Base-by-base conservation (phyloP, 1,284 basidiomycete species). In the Sanghuangporus baumii region DNA sequence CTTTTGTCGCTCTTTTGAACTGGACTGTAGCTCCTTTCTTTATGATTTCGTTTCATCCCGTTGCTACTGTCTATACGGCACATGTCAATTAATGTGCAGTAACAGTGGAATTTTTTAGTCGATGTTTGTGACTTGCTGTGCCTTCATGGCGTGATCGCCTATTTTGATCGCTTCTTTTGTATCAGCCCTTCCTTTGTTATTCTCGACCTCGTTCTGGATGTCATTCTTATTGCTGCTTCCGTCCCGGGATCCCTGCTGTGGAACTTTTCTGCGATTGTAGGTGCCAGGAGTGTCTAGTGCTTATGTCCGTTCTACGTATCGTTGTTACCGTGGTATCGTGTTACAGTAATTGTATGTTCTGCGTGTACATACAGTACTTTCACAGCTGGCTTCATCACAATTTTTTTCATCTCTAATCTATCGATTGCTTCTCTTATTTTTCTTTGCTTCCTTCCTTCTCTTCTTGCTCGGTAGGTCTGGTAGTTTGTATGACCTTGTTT, bases 21-120 rank as follows among this genome's bases (percentile, higher is more conserved):
- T 57, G 37, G 54, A 62, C 55, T 62, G 55, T 57, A 62, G 43
- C 34, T 36, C 38, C 34, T 38, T 34, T n/a, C 7, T 48, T 36
- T n/a, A 11, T 23, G 3, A n/a, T 46, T 59, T 34, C 31, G 26
- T 9, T 31, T 36, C 48, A 31, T 48, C 20, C 9, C 38, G 34
- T 51, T 46, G 43, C 16, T 46, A 46, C 20, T 46, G 20, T 46
- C 7, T 2, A 6, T 46, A 6, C 16, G 16, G 20, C 16, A 12
- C 43, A 18, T 46, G 7, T n/a, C 43, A 46, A 18, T n/a, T 46
- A n/a, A 6, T 46, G 6, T 46, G 43, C 43, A 46, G 12, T n/a
- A 46, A 18, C 16, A 46, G 11, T 18, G 16, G 20, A 16, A 16
- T 6, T n/a, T 6, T 46, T 18, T 16, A 16, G 20, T 7, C 20